A percentile compares a stretch with the other conserved stretches of the same genome.
Conservation (phyloP, 2,329 filamentous ascomycete genomes). For the Capronia coronata region DNA sequence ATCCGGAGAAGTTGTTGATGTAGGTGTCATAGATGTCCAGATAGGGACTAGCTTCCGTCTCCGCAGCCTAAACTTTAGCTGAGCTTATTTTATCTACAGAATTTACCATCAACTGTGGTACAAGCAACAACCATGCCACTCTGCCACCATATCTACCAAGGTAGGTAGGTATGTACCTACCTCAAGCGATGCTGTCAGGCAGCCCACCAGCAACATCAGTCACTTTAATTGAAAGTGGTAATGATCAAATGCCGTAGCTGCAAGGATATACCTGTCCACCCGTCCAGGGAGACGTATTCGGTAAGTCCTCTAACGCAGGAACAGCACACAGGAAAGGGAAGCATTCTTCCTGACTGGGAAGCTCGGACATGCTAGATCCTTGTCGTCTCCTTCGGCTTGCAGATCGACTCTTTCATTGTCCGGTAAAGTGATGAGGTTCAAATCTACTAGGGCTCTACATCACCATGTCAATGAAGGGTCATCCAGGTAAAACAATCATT, state of each 20-base stretch:
- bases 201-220: too few species aligned
- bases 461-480: neutral
- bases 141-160: neutral
- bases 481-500: neutral
- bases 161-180: too few species aligned
- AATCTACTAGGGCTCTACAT: neutral
- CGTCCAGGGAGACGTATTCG: too few species aligned
- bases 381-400: neutral
- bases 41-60: neutral
- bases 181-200: too few species aligned
- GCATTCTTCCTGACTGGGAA: neutral
- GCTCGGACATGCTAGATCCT: neutral
- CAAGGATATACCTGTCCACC: too few species aligned
- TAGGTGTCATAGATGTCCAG: neutral
- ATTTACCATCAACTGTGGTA: neutral
- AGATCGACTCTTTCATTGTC: neutral
- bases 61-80: neutral
- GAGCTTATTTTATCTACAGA: neutral
- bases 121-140: neutral
- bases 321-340: neutral
- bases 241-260: too few species aligned
- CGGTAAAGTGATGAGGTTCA: neutral
- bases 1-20: too few species aligned
- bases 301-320: neutral
- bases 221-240: too few species aligned